These are phyloP conservation scores for Tarenaya hassleriana DNA, from an alignment of 345 rosid genomes.

Conservation along the genomic window DNA sequence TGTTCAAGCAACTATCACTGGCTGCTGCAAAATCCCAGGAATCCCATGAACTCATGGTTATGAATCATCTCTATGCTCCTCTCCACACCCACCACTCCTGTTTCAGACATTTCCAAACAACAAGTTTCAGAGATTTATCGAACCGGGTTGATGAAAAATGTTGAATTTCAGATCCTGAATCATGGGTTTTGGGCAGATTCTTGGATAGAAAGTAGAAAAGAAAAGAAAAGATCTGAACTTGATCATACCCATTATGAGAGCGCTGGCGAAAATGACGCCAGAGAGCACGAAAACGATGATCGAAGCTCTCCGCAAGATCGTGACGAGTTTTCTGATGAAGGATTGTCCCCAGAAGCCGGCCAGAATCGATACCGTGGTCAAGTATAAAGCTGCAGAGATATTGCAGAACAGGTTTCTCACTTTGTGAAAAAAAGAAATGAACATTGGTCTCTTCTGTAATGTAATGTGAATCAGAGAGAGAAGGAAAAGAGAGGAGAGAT, in stretches of 20 bases:
- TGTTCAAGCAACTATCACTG: conserved; percentile 46
- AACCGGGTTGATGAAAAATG: background rate
- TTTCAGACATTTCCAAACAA: no score
- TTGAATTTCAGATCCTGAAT: no score
- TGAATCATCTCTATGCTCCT: conserved; percentile 56
- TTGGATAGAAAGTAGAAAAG: no score
- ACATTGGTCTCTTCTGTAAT: background rate
- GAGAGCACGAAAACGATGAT: conserved; percentile 70
- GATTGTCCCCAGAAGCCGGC: conserved; percentile 94
- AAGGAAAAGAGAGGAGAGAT: no score
- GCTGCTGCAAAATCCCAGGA: conserved; percentile 62
- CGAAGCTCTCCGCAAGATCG: conserved; percentile 56
- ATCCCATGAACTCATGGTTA: conserved; percentile 84
- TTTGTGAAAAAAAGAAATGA: no score
- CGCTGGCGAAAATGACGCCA: conserved; percentile 76
- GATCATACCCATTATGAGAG: conserved; percentile 65
- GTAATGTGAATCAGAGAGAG: background rate
- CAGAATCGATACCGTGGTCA: conserved; percentile 49
- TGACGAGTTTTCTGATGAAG: conserved; percentile 56
- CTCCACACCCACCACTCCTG: conserved; percentile 65
- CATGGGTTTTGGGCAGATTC: no score
- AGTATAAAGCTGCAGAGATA: conserved; percentile 72
- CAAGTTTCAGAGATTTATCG: no score
- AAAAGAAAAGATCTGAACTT: no score
- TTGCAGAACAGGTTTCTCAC: no score